Evolutionary conservation across 1,284 basidiomycete genomes (phyloP).

Genomic region (Tylopilus orsonianus): DNA sequence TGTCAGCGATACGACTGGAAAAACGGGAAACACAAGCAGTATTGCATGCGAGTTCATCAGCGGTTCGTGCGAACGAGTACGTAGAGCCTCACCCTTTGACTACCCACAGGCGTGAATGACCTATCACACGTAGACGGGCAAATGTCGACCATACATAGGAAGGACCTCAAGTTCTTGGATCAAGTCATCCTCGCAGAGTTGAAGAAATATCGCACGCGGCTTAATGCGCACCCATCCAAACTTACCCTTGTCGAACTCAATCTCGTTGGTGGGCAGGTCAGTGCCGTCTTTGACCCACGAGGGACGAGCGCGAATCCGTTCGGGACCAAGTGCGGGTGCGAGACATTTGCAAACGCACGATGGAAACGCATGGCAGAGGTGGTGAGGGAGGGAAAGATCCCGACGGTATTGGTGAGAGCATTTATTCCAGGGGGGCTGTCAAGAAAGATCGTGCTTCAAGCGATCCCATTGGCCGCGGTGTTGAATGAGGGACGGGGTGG

Average conservation of each 20-base stretch:
- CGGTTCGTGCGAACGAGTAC: conserved; percentile 22
- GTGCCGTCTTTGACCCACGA: conserved; percentile 23
- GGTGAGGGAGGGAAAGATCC: conserved; percentile 14
- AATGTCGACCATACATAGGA: conserved; percentile 24
- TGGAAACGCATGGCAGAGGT: conserved; percentile 28
- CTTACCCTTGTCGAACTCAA: conserved; percentile 30
- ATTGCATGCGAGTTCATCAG: conserved; percentile 23
- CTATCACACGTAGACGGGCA: conserved; percentile 16
- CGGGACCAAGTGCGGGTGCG: conserved; percentile 25
- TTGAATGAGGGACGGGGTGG: conserved; percentile 1
- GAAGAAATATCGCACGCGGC: conserved; percentile 19
- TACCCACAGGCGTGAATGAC: neutral
- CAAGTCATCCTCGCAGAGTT: conserved; percentile 29
- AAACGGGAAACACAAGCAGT: conserved; percentile 28
- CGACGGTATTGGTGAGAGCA: conserved; percentile 27
- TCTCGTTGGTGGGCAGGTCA: conserved; percentile 14
- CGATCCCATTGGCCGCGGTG: conserved; percentile 23
- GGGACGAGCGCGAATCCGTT: conserved; percentile 25
- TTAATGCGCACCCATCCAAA: conserved; percentile 18
- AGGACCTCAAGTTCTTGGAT: conserved; percentile 29
- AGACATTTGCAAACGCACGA: conserved; percentile 21
- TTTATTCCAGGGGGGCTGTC: conserved; percentile 29
- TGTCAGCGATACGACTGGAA: conserved; percentile 31
- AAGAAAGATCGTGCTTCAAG: conserved; percentile 31
- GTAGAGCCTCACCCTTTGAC: neutral